phyloP scores from a whole-genome alignment of 1,284 basidiomycete genomes.

The Schizophyllum amplum region DNA sequence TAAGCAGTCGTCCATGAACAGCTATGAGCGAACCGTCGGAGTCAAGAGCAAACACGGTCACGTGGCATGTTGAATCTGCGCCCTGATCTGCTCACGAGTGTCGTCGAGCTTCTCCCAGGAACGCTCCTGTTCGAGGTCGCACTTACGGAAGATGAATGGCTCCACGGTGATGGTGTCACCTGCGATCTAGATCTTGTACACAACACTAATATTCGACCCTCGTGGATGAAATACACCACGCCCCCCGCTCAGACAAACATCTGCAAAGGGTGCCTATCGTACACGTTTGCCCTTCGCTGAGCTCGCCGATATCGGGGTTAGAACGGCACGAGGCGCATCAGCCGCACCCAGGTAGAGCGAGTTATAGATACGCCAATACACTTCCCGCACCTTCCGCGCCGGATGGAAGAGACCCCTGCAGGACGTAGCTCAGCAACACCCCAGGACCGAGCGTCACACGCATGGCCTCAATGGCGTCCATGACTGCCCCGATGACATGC shows the following conservation, averaged over 20 bases:
- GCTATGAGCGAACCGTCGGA: no score
- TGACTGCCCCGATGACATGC: conserved; percentile 95
- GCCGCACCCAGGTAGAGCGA: conserved; percentile 82
- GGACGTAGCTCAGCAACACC: conserved; percentile 80
- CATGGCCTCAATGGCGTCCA: conserved; percentile 97
- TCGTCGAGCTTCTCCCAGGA: no score
- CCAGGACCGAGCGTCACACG: conserved; percentile 93
- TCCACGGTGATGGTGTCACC: no score
- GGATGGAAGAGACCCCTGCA: conserved; percentile 96
- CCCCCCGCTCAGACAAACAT: conserved; percentile 53
- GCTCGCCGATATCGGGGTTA: conserved; percentile 85
- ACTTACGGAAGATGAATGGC: no score
- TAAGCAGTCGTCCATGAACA: no score
- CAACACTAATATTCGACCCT: no score
- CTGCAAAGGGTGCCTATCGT: conserved; percentile 79
- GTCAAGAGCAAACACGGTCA: no score
- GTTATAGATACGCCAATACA: conserved; percentile 93
- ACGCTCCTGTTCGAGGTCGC: no score
- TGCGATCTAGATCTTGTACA: no score
- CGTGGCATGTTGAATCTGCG: no score
- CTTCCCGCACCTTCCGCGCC: conserved; percentile 93
- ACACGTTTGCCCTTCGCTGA: conserved; percentile 87
- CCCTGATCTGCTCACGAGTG: no score
- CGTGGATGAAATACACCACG: no score
- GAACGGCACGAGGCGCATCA: conserved; percentile 90